Evolutionary conservation across 1,139 yeast species (phyloP).

Genomic region (Kodamaea arcana): DNA sequence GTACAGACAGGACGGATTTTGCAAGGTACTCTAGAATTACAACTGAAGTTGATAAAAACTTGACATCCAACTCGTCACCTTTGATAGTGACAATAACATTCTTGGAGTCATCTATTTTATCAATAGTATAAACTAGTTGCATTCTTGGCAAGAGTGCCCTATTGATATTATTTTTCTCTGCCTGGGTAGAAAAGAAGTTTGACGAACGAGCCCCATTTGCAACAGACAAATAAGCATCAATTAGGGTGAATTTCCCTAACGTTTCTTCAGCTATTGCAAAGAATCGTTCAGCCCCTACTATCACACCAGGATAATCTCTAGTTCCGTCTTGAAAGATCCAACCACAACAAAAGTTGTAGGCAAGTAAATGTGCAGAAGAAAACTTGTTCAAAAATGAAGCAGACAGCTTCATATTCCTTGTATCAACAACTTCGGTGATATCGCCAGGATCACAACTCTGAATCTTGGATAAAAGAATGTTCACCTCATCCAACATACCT

Average conservation of each 20-base stretch:
- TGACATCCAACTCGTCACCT: slow-evolving; percentile 69
- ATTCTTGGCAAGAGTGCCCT: slow-evolving; percentile 66
- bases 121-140: slow-evolving; percentile 53
- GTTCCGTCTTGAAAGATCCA: slow-evolving; percentile 56
- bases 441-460: background rate
- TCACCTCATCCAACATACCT: slow-evolving; percentile 15
- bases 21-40: slow-evolving; percentile 43
- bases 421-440: background rate
- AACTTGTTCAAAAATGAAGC: slow-evolving; percentile 21
- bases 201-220: slow-evolving; percentile 58
- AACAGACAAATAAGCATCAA: slow-evolving; percentile 61
- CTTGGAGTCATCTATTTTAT: slow-evolving; percentile 24
- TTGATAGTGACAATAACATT: slow-evolving; percentile 43
- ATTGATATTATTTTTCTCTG: slow-evolving; percentile 47
- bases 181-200: slow-evolving; percentile 46
- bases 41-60: slow-evolving; percentile 52
- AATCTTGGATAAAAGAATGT: background rate
- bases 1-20: slow-evolving; percentile 42
- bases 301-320: slow-evolving; percentile 61
- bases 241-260: slow-evolving; percentile 62
- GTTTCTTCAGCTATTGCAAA: slow-evolving; percentile 58
- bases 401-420: slow-evolving; percentile 3
- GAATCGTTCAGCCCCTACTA: slow-evolving; percentile 68
- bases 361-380: slow-evolving; percentile 53
- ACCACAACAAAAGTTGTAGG: slow-evolving; percentile 69